phyloP scores from a whole-genome alignment of 192 early-diverging fungal species.

The Linnemannia hyalina region DNA sequence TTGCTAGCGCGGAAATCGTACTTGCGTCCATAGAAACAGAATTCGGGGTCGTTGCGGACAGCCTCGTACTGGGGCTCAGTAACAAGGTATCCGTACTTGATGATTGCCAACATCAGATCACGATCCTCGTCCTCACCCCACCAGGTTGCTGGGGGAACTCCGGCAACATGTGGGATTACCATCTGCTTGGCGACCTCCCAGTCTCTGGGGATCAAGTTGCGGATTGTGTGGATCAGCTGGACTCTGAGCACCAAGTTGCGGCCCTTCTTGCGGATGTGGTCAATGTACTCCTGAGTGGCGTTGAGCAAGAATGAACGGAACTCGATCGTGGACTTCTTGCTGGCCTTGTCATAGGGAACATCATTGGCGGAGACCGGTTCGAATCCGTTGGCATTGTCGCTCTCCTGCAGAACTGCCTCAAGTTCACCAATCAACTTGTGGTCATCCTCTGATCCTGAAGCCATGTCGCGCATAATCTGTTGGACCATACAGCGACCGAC shows the following conservation, averaged over 20 bases:
- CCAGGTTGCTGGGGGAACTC: slow-evolving; percentile 68
- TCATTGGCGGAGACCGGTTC: slow-evolving; percentile 52
- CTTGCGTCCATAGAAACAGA: slow-evolving; percentile 67
- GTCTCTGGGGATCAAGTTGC: slow-evolving; percentile 75
- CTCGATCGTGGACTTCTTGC: slow-evolving; percentile 74
- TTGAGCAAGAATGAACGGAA: slow-evolving; percentile 79
- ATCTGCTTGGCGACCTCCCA: slow-evolving; percentile 72
- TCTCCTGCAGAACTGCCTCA: slow-evolving; percentile 60
- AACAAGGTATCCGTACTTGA: slow-evolving; percentile 80
- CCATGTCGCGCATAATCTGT: slow-evolving; percentile 63
- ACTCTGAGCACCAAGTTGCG: slow-evolving; percentile 80
- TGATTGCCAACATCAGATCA: slow-evolving; percentile 82
- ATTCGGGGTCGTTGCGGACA: slow-evolving; percentile 67
- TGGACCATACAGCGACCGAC: slow-evolving; percentile 66
- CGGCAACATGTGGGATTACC: slow-evolving; percentile 75
- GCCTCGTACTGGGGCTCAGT: slow-evolving; percentile 56
- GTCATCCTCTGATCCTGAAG: slow-evolving; percentile 68
- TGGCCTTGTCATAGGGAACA: slow-evolving; percentile 74
- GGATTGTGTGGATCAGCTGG: slow-evolving; percentile 82
- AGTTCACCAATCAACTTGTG: slow-evolving; percentile 73
- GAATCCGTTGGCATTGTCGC: slow-evolving; percentile 60
- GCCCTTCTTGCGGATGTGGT: slow-evolving; percentile 77
- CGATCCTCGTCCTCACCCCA: slow-evolving; percentile 89
- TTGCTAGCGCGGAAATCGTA: slow-evolving; percentile 55
- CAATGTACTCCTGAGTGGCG: slow-evolving; percentile 79